Percentiles rank a stretch among this genome's conserved stretches.
Evolutionary conservation across 768 basidiomycete species (phyloP).

Genomic region (Gelatoporia subvermispora): DNA sequence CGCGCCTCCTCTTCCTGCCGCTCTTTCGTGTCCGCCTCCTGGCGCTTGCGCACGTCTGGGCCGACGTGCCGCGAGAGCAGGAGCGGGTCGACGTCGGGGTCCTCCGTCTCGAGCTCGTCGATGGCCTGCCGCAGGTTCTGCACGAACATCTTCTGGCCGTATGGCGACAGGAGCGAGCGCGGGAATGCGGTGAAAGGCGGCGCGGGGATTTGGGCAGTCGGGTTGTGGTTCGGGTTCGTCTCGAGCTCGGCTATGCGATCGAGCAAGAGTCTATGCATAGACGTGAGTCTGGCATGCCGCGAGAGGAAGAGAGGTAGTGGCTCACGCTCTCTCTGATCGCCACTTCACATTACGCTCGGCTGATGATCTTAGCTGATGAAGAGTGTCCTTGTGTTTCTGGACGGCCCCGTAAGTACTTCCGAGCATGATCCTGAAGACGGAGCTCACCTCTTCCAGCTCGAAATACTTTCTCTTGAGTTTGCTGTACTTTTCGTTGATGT

Average conservation of each 20-base stretch:
- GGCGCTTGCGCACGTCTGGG: conserved; percentile 38
- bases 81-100: conserved; percentile 41
- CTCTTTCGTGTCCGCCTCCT: conserved; percentile 35
- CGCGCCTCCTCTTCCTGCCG: conserved; percentile 43
- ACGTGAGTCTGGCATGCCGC: too few relatives aligned
- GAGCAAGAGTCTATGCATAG: conserved; percentile 39
- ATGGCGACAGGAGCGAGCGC: conserved; percentile 39
- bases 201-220: conserved; percentile 16
- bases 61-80: conserved; percentile 42
- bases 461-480: conserved; percentile 62
- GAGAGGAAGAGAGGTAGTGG: conserved; percentile 10
- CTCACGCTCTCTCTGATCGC: conserved; percentile 60
- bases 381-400: conserved; percentile 58
- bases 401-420: conserved; percentile 4
- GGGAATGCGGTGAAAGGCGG: conserved; percentile 45
- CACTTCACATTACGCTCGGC: conserved; percentile 61
- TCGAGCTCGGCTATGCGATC: conserved; percentile 63
- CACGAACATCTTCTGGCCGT: conserved; percentile 41
- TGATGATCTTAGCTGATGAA: conserved; percentile 51
- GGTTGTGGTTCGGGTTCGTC: conserved; percentile 28
- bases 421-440: background rate
- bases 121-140: conserved; percentile 45
- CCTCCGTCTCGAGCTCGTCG: conserved; percentile 40
- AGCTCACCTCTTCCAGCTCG: conserved; percentile 62
- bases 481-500: conserved; percentile 56